Conservation (phyloP, 805 yeast genomes). For the Metschnikowia koreensis region DNA sequence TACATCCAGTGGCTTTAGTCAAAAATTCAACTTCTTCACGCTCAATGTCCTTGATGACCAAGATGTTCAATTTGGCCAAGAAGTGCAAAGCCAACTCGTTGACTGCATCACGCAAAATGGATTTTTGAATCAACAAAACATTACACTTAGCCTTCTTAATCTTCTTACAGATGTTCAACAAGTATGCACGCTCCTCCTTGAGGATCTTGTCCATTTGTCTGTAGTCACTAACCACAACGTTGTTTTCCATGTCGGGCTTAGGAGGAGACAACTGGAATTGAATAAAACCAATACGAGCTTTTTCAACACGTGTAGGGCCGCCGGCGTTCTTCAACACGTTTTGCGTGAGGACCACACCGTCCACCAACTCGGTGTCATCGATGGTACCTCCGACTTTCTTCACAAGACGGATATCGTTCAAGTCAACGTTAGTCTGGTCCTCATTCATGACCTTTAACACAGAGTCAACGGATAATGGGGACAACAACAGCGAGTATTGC, state of each 20-base stretch:
- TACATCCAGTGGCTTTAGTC: constrained; percentile 81
- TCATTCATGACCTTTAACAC: constrained; percentile 74
- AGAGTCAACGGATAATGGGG: constrained; percentile 93
- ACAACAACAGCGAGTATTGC: constrained; percentile 79
- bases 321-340: constrained; percentile 87
- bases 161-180: constrained; percentile 91
- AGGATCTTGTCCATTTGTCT: constrained; percentile 98
- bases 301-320: constrained; percentile 92
- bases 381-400: constrained; percentile 97
- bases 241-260: constrained; percentile 96
- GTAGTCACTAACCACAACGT: constrained; percentile 95
- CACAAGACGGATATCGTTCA: constrained; percentile 82
- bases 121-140: constrained; percentile 83
- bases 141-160: constrained; percentile 97
- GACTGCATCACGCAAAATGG: constrained; percentile 92
- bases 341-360: constrained; percentile 93
- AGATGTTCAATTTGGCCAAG: constrained; percentile 84
- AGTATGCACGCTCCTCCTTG: constrained; percentile 95
- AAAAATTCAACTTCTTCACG: constrained; percentile 95
- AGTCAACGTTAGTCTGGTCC: constrained; percentile 66
- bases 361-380: constrained; percentile 89
- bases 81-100: constrained; percentile 94
- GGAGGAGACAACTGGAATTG: constrained; percentile 97
- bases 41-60: constrained; percentile 94
- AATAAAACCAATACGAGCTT: constrained; percentile 84